Evolutionary conservation across 805 yeast species (phyloP).

Genomic region (Wickerhamomyces rabaulensis): DNA sequence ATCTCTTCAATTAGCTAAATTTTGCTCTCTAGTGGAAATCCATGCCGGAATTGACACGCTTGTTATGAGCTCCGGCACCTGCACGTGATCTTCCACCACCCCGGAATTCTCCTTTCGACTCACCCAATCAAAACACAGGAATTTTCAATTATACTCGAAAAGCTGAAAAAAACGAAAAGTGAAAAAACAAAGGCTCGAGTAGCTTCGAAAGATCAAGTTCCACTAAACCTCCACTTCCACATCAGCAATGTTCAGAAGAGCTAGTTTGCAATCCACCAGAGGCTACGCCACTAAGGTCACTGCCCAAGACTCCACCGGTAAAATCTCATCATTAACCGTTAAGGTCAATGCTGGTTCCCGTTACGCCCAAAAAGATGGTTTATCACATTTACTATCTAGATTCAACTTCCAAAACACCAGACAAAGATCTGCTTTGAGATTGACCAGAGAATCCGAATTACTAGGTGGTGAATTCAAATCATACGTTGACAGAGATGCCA

Average conservation of each 20-base stretch:
- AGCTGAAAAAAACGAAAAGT: constrained; percentile 3
- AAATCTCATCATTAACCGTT: constrained; percentile 72
- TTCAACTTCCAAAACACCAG: constrained; percentile 80
- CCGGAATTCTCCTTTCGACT: background rate
- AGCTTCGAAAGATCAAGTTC: constrained; percentile 13
- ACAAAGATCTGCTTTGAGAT: constrained; percentile 81
- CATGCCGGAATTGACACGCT: background rate
- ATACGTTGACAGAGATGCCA: constrained; percentile 74
- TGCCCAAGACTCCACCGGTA: constrained; percentile 52
- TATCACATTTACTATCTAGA: constrained; percentile 79
- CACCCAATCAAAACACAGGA: background rate
- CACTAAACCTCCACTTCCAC: background rate
- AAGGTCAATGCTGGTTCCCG: constrained; percentile 87
- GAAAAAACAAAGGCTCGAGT: constrained; percentile 3
- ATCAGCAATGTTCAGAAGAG: constrained; percentile 3
- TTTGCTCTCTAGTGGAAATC: too few relatives aligned
- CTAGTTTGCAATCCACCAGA: constrained; percentile 23
- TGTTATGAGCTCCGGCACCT: background rate
- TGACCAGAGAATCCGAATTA: constrained; percentile 91
- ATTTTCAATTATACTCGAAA: constrained; percentile 1
- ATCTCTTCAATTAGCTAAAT: too few relatives aligned
- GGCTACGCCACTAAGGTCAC: constrained; percentile 38
- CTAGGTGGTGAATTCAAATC: constrained; percentile 80
- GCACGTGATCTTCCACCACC: background rate
- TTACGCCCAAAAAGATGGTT: constrained; percentile 63